Evolutionary conservation across 23 red algal species (phyloP).

Genomic region (Cyanidioschyzon merolae): DNA sequence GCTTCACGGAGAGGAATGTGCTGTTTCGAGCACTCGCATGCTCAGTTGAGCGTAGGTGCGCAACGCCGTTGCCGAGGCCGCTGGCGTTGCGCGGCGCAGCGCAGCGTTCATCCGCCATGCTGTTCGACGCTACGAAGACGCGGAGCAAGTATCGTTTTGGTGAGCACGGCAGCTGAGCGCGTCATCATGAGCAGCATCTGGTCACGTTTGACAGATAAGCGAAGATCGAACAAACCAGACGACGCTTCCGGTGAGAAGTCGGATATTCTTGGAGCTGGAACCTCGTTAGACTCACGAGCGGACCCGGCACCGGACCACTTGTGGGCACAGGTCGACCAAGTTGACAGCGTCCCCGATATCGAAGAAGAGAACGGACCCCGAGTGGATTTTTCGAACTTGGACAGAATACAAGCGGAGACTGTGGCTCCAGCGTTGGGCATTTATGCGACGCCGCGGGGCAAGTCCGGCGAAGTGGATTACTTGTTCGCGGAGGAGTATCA

Average conservation of each 20-base stretch:
- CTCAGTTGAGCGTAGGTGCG: too few species aligned
- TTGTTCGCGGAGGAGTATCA: conserved; percentile 58
- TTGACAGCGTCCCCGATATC: not conserved
- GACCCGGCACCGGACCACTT: not conserved
- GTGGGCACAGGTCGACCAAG: not conserved
- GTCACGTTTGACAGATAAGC: not conserved
- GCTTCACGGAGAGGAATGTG: too few species aligned
- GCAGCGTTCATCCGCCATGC: too few species aligned
- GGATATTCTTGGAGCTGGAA: not conserved
- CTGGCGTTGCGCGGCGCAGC: too few species aligned
- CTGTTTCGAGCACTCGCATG: too few species aligned
- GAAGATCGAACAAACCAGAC: not conserved
- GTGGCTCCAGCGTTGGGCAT: conserved; percentile 23
- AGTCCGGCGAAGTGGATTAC: conserved; percentile 35
- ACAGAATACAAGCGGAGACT: conserved; percentile 9
- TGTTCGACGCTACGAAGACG: too few species aligned
- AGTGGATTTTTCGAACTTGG: conserved; percentile 26
- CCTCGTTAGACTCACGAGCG: not conserved
- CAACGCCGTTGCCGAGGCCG: too few species aligned
- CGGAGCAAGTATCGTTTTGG: too few species aligned
- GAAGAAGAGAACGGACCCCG: not conserved
- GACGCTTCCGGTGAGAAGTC: not conserved
- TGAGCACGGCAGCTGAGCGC: too few species aligned
- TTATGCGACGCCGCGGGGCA: not conserved
- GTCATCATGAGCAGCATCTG: conserved; percentile 1